A percentile compares a stretch with the other conserved stretches of the same genome.
Evolutionary conservation across 352 stramenopile genomes (phyloP).

Genomic region (Pythium rishiriense): DNA sequence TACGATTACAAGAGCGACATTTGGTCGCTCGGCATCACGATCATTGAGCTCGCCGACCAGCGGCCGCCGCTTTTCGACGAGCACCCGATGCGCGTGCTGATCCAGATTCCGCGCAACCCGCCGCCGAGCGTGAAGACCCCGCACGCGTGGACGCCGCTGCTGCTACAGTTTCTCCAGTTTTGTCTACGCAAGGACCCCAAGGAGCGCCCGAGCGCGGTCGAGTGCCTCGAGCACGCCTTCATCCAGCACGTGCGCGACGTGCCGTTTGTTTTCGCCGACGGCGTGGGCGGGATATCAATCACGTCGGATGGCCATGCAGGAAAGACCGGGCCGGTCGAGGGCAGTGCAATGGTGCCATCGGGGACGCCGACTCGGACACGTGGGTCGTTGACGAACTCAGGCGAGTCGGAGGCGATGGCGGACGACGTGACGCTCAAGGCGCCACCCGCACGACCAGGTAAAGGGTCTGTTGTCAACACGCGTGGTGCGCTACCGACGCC

Average conservation of each 20-base stretch:
- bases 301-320: too few relatives aligned
- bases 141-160: conserved; percentile 69
- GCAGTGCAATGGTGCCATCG: too few relatives aligned
- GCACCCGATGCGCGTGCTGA: conserved; percentile 84
- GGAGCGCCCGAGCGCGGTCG: conserved; percentile 77
- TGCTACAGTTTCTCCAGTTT: conserved; percentile 86
- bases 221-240: conserved; percentile 92
- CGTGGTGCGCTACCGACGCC: too few relatives aligned
- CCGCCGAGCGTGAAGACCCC: conserved; percentile 77
- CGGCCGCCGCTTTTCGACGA: conserved; percentile 90
- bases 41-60: conserved; percentile 91
- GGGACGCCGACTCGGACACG: background rate
- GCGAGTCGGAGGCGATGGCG: conserved; percentile 16
- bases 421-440: conserved; percentile 28
- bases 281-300: background rate
- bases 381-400: background rate
- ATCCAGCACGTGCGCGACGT: conserved; percentile 50
- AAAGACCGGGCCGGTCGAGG: too few relatives aligned
- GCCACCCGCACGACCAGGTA: conserved; percentile 2
- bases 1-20: conserved; percentile 93
- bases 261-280: conserved; percentile 12
- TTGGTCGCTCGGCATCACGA: conserved; percentile 90
- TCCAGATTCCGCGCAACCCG: conserved; percentile 79
- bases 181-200: conserved; percentile 74
- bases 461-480: too few relatives aligned